phyloP scores from a whole-genome alignment of 1,139 yeast genomes.

The Pichia sp. region DNA sequence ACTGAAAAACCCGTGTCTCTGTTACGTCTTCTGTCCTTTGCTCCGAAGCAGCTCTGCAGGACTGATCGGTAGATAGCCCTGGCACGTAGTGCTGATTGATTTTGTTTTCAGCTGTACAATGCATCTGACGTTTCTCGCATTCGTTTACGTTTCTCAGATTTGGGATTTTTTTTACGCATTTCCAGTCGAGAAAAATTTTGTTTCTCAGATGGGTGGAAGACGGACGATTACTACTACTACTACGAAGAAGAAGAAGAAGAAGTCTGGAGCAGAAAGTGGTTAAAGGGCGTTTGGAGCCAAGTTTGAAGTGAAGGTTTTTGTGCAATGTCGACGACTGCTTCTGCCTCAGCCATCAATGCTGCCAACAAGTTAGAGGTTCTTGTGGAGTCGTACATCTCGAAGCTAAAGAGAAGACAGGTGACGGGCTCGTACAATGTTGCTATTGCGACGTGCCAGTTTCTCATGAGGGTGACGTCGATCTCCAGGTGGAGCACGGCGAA shows the following conservation, averaged over 20 bases:
- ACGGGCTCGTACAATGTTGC: slow-evolving; percentile 76
- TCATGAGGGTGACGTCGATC: slow-evolving; percentile 85
- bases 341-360: slow-evolving; percentile 32
- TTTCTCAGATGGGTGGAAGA: not conserved
- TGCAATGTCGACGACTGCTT: slow-evolving; percentile 2
- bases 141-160: not conserved
- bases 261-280: no score
- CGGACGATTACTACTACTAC: no score
- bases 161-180: not conserved
- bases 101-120: not conserved
- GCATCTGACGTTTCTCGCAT: not conserved
- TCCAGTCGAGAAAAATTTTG: not conserved
- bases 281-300: no score
- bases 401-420: slow-evolving; percentile 69
- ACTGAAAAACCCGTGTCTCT: not conserved
- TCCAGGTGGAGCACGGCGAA: slow-evolving; percentile 81
- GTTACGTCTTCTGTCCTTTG: not conserved
- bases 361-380: slow-evolving; percentile 31
- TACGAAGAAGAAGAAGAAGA: no score
- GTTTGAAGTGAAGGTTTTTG: no score
- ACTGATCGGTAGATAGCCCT: no score
- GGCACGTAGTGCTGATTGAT: no score
- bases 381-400: slow-evolving; percentile 38
- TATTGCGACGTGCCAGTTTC: slow-evolving; percentile 75
- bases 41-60: no score